Percentiles rank a stretch among this genome's conserved stretches.
phyloP scores from a whole-genome alignment of 495 filamentous ascomycete species.

The Aspergillus leporis region DNA sequence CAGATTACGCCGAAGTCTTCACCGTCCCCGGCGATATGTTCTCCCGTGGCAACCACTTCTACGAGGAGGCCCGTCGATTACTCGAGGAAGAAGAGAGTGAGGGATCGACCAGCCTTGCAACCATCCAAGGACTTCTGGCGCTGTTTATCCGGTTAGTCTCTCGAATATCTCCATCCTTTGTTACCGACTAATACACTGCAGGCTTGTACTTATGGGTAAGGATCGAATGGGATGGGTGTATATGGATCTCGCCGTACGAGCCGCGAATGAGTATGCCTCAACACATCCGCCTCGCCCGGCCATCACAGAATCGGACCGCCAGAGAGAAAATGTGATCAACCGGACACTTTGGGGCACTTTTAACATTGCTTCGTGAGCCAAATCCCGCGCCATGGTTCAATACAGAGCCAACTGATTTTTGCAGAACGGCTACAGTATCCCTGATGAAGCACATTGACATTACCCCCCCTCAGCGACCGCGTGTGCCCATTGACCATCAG shows the following conservation, averaged over 20 bases:
- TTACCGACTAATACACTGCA: constrained; percentile 1
- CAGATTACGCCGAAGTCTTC: constrained; percentile 29
- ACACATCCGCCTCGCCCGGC: constrained; percentile 15
- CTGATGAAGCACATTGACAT: constrained; percentile 29
- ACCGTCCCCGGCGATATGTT: constrained; percentile 21
- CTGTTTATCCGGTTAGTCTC: constrained; percentile 22
- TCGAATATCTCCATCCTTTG: neutral
- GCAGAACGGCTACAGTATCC: constrained; percentile 26
- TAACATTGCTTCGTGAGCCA: constrained; percentile 31
- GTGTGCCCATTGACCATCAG: constrained; percentile 14
- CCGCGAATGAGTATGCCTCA: constrained; percentile 23
- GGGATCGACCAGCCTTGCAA: constrained; percentile 15
- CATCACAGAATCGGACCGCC: constrained; percentile 7
- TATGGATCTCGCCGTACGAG: constrained; percentile 24
- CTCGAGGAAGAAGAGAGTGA: constrained; percentile 25
- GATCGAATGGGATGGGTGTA: constrained; percentile 34
- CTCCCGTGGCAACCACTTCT: constrained; percentile 27
- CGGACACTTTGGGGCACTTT: constrained; percentile 36
- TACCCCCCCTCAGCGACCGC: constrained; percentile 19
- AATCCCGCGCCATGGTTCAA: neutral
- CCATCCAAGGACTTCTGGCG: constrained; percentile 24
- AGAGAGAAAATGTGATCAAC: constrained; percentile 21
- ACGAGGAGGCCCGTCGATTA: constrained; percentile 24
- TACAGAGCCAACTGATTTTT: constrained; percentile 9
- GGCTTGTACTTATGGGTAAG: constrained; percentile 28